Conservation (phyloP, 768 basidiomycete genomes). For the Cystobasidium tubakii region DNA sequence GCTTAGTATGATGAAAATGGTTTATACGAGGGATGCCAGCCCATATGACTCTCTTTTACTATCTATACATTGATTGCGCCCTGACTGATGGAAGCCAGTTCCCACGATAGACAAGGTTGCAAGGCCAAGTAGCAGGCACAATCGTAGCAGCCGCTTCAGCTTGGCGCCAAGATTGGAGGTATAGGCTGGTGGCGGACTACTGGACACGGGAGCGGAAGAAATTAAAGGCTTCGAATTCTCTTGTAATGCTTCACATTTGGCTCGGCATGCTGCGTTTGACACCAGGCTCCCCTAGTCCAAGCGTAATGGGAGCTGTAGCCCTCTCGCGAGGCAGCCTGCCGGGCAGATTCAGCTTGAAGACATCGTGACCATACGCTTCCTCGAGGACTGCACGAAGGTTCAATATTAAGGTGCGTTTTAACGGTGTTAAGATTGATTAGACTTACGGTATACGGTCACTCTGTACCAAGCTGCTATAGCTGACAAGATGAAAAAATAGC, state of each 20-base stretch:
- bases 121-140: too few relatives aligned
- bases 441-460: conserved; percentile 14
- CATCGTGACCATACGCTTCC: conserved; percentile 13
- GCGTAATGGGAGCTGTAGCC: background rate
- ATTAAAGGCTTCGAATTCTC: too few relatives aligned
- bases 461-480: conserved; percentile 14
- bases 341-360: conserved; percentile 13
- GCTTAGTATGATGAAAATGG: too few relatives aligned
- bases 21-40: too few relatives aligned
- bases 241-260: background rate
- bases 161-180: too few relatives aligned
- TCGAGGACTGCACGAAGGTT: conserved; percentile 2
- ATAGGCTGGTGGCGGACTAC: too few relatives aligned
- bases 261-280: conserved; percentile 8
- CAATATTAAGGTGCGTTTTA: background rate
- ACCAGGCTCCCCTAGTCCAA: conserved; percentile 6
- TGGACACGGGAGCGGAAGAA: too few relatives aligned
- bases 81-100: too few relatives aligned
- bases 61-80: too few relatives aligned
- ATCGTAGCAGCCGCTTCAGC: too few relatives aligned
- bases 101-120: too few relatives aligned
- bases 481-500: conserved; percentile 2
- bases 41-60: too few relatives aligned
- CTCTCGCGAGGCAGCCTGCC: conserved; percentile 2
- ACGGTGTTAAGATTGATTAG: background rate